These are phyloP conservation scores for Lagerstroemia speciosa DNA, from an alignment of 345 rosid species.

Conservation along the genomic window DNA sequence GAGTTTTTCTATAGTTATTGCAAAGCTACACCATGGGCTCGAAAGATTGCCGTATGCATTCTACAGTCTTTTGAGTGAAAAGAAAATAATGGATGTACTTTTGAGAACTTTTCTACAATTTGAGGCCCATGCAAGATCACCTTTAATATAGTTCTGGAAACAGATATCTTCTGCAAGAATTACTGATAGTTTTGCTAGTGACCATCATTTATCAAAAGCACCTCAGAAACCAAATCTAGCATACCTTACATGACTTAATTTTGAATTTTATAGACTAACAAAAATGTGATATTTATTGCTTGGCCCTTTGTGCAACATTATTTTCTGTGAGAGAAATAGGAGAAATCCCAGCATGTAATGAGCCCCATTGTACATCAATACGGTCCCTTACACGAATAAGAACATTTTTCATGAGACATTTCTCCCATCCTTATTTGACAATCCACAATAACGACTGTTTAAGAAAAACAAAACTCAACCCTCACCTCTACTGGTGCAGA, in stretches of 20 bases:
- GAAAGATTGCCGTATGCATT: not conserved
- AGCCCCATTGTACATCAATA: not conserved
- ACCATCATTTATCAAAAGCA: not conserved
- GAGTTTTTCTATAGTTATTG: conserved; percentile 6
- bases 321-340: not conserved
- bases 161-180: not conserved
- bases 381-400: not conserved
- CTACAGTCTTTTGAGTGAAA: not conserved
- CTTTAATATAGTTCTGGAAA: not conserved
- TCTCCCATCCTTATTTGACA: not conserved
- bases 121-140: not conserved
- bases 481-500: conserved; percentile 90
- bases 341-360: not conserved
- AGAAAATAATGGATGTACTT: not conserved
- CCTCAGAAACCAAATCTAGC: not conserved
- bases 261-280: not conserved
- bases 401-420: not conserved
- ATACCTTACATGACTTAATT: not conserved
- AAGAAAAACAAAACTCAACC: not conserved
- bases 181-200: not conserved
- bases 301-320: not conserved
- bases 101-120: not conserved
- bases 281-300: not conserved
- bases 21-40: not conserved
- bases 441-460: not conserved